phyloP scores from a whole-genome alignment of 2,329 filamentous ascomycete genomes.

The Neofusicoccum parvum region DNA sequence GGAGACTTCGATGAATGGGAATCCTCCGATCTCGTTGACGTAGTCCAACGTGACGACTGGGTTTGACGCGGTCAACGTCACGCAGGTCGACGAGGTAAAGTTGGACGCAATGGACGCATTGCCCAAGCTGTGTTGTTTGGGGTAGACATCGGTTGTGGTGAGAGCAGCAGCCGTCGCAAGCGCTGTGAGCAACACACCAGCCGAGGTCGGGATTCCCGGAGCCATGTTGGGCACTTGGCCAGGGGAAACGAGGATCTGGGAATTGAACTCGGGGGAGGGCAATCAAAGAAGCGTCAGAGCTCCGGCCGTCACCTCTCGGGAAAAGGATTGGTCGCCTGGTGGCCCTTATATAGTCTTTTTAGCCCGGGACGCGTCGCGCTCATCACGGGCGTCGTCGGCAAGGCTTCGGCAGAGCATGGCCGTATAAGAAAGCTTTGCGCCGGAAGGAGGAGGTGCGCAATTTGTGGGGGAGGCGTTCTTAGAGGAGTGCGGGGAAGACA shows the following conservation, averaged over 20 bases:
- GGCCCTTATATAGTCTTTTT: background rate
- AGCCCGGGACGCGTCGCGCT: background rate
- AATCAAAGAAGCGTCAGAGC: background rate
- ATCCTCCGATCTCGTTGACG: slow-evolving; percentile 37
- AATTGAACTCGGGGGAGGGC: background rate
- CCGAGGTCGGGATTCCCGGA: background rate
- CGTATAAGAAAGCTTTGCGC: background rate
- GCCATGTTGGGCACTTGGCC: background rate
- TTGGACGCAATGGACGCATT: background rate
- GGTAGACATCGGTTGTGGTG: background rate
- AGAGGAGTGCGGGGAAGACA: background rate
- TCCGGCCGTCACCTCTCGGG: background rate
- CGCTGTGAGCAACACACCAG: background rate
- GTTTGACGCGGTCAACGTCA: background rate
- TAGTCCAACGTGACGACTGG: slow-evolving; percentile 33
- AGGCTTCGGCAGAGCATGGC: background rate
- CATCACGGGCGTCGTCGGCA: background rate
- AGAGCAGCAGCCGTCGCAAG: background rate
- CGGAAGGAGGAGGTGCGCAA: background rate
- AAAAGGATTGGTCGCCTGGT: background rate
- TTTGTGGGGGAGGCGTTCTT: background rate
- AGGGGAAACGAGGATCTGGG: too few species aligned
- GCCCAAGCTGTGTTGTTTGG: background rate
- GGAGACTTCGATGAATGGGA: slow-evolving; percentile 36
- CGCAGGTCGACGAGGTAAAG: background rate